phyloP scores from a whole-genome alignment of 73 alveolate species.

The Paramecium sonneborni region DNA sequence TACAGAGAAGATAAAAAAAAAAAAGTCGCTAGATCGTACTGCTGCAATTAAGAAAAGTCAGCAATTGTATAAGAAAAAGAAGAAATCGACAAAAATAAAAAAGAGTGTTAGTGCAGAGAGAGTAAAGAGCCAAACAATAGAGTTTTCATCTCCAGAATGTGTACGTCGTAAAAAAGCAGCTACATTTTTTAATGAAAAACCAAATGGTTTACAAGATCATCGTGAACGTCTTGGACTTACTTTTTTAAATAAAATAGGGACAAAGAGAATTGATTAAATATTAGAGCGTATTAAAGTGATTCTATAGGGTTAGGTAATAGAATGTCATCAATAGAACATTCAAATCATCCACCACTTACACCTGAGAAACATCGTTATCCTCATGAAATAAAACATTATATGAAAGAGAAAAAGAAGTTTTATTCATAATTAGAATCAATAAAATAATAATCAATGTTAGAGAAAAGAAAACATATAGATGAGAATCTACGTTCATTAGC shows the following conservation, averaged over 20 bases:
- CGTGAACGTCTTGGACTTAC: neutral
- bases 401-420: conserved; percentile 40
- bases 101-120: conserved; percentile 46
- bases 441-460: neutral
- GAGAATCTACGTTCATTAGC: conserved; percentile 35
- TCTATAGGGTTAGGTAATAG: conserved; percentile 3
- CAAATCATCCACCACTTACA: neutral
- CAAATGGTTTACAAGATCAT: neutral
- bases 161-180: conserved; percentile 45
- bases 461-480: conserved; percentile 16
- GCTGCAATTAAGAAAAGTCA: conserved; percentile 19
- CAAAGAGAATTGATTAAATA: conserved; percentile 29
- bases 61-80: conserved; percentile 1
- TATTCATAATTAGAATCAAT: neutral
- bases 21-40: neutral
- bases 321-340: conserved; percentile 27
- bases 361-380: conserved; percentile 11
- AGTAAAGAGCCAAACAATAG: neutral
- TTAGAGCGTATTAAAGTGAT: conserved; percentile 12
- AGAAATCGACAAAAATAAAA: conserved; percentile 10
- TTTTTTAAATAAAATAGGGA: neutral
- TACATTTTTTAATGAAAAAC: conserved; percentile 33
- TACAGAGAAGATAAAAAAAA: neutral
- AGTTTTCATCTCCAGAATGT: conserved; percentile 32
- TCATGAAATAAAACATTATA: neutral